These are phyloP conservation scores for Colletotrichum orchidophilum DNA, from an alignment of 2,329 filamentous ascomycete species.

Conservation along the genomic window DNA sequence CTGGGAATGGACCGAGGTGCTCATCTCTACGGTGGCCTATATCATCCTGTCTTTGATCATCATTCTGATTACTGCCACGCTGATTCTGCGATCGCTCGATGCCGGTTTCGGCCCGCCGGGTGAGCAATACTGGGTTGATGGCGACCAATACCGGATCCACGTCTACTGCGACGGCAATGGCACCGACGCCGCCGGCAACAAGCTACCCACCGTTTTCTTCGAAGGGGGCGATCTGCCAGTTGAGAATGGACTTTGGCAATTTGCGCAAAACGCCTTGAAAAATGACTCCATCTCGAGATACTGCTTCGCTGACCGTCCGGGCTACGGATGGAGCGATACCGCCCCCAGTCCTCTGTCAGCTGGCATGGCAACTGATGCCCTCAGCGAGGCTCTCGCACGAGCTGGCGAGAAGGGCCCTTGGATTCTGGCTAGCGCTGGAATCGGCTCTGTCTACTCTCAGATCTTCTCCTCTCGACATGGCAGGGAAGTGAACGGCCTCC, in stretches of 20 bases:
- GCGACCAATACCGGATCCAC: constrained; percentile 86
- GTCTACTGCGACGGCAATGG: constrained; percentile 84
- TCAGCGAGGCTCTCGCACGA: constrained; percentile 85
- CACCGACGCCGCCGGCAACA: constrained; percentile 62
- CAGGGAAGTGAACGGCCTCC: constrained; percentile 76
- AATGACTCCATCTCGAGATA: constrained; percentile 88
- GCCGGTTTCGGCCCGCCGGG: constrained; percentile 78
- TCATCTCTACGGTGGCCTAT: constrained; percentile 78
- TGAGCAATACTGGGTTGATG: constrained; percentile 81
- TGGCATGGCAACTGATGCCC: constrained; percentile 88
- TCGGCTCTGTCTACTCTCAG: constrained; percentile 88
- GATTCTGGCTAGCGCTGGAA: constrained; percentile 85
- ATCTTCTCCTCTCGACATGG: constrained; percentile 90
- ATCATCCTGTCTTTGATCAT: constrained; percentile 73
- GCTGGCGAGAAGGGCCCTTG: constrained; percentile 88
- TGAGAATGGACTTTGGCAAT: constrained; percentile 81
- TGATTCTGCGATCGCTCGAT: constrained; percentile 84
- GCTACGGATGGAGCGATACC: constrained; percentile 87
- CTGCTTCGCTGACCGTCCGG: constrained; percentile 95
- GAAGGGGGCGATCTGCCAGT: constrained; percentile 85
- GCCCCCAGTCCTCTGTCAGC: constrained; percentile 93
- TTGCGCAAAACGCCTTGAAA: constrained; percentile 78
- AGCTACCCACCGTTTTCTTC: constrained; percentile 82
- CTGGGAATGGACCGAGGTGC: constrained; percentile 84
- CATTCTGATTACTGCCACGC: constrained; percentile 79